A percentile compares a stretch with the other conserved stretches of the same genome.
Evolutionary conservation across 805 yeast species (phyloP).

Genomic region (Yarrowia yakushimensis): DNA sequence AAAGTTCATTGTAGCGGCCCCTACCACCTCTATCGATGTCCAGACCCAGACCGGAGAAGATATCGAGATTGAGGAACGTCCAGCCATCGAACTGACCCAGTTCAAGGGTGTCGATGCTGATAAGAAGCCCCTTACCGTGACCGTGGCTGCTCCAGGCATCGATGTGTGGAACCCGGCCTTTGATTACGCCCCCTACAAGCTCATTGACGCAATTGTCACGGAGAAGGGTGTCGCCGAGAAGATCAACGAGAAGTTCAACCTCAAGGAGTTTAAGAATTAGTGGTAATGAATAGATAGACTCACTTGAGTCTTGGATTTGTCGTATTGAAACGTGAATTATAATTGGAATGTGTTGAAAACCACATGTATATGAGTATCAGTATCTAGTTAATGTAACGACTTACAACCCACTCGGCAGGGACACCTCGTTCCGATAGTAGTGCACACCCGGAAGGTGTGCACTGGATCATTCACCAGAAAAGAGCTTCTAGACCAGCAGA

Average conservation of each 20-base stretch:
- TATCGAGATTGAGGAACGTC: constrained; percentile 85
- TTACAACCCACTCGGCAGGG: too few relatives aligned
- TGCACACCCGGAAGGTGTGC: too few relatives aligned
- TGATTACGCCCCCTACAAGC: constrained; percentile 81
- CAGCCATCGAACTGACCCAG: constrained; percentile 70
- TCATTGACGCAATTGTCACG: constrained; percentile 86
- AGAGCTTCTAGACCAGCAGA: too few relatives aligned
- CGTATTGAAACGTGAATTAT: too few relatives aligned
- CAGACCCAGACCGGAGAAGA: constrained; percentile 63
- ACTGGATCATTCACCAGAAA: too few relatives aligned
- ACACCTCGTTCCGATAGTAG: too few relatives aligned
- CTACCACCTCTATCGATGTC: constrained; percentile 83
- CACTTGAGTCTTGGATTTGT: too few relatives aligned
- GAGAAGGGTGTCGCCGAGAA: constrained; percentile 64
- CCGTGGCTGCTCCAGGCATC: constrained; percentile 80
- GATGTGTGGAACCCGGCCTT: constrained; percentile 95
- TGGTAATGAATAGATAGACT: too few relatives aligned
- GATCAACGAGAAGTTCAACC: constrained; percentile 50
- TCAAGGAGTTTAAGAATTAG: constrained; percentile 33
- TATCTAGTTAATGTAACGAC: too few relatives aligned
- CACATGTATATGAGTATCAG: too few relatives aligned
- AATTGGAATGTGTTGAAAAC: too few relatives aligned
- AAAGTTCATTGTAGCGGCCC: constrained; percentile 91
- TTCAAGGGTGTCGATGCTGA: constrained; percentile 59
- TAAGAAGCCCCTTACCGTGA: constrained; percentile 47